Evolutionary conservation across 768 basidiomycete species (phyloP), one percentile per base, ranked within the genome.

Genomic region (Lactarius evosmus): DNA sequence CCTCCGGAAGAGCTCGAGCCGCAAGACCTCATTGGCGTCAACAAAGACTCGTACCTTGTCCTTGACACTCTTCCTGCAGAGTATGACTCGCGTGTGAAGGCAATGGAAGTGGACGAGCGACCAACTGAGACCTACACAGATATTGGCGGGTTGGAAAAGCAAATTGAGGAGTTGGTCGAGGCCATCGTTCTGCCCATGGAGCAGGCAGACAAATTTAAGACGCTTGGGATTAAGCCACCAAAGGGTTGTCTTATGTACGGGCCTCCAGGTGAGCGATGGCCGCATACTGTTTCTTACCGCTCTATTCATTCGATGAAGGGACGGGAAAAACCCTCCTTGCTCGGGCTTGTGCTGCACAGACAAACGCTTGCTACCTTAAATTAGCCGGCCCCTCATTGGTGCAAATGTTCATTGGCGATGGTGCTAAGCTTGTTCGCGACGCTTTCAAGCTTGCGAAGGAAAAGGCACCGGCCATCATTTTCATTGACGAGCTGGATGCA

Each of bases 351-450:
- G 97, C 97, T 4, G 95, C 95, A 2, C 95, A 96, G 70, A 98
- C 97, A 52, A 91, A 96, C 68, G 97, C 97, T 8, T 98, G 96
- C 75, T 99, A 96, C 75, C 84, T 99, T 68, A 98, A 99, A 76
- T 85, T 99, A 30, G 97, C 97, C 38, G 97, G 94, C 22, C 96
- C 97, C 29, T 95, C 95, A 56, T 84, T 99, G 58, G 97, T 99
- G 14, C 97, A 99, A 77, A 99, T 98, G 97, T 99, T 96, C 76
- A 99, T 99, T 69, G 97, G 97, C 76, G 97, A 98, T 75, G 97
- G 97, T 72, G 97, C 97, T 60, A 98, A 98, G 75, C 86, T 99
- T 56, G 97, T 99, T 25, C 92, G 97, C 52, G 97, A 99, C 71
- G 96, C 96, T 3, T 98, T 99, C 73, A 95, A 95, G 52, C 82